Base-by-base conservation (phyloP, 768 basidiomycete genomes). In the Naganishia randhawae region DNA sequence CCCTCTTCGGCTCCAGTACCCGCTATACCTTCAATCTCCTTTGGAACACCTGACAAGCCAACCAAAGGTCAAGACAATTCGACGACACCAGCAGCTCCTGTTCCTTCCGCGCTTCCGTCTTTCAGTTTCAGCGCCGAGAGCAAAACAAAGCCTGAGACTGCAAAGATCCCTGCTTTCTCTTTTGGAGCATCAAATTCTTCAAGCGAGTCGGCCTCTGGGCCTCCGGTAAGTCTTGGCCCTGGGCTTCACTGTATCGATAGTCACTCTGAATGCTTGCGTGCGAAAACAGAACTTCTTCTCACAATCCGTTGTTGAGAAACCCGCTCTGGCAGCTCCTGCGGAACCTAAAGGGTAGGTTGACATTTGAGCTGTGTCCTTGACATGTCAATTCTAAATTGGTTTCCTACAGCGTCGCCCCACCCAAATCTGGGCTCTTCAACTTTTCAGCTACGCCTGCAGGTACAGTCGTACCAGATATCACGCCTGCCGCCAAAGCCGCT, bases 371-470 rank as follows among this genome's bases (percentile, higher is more conserved):
- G 3, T 27, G 14, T 61, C 6, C 3, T 29, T 19, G 17, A 35
- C n/a, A 25, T 29, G 13, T 16, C 5, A 39, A 25, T 61, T 10
- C 14, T 61, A 8, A 61, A 25, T 25, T 14, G 57, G 25, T 35
- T 6, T 35, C 27, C 11, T 25, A 1, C 17, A 61, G 57, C 33
- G 57, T 61, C 19, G 57, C 57, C 22, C 57, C 57, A 61, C 57
- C 57, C 10, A 61, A 61, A 41, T 8, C 57, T 39, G 57, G 57
- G 27, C 33, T 61, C 25, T 61, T 61, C 39, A 61, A 25, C 57
- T 61, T 61, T 19, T 42, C 57, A 25, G 10, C 39, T 11, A 14
- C 57, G 3, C 35, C 57, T 39, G 9, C 54, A 33, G 25, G 32
- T 37, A 22, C 45, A 48, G 54, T 39, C 22, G 57, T 39, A 25